Percentiles rank a stretch among this genome's conserved stretches.
Evolutionary conservation across 768 basidiomycete species (phyloP).

Genomic region (Pleurotus eryngii): DNA sequence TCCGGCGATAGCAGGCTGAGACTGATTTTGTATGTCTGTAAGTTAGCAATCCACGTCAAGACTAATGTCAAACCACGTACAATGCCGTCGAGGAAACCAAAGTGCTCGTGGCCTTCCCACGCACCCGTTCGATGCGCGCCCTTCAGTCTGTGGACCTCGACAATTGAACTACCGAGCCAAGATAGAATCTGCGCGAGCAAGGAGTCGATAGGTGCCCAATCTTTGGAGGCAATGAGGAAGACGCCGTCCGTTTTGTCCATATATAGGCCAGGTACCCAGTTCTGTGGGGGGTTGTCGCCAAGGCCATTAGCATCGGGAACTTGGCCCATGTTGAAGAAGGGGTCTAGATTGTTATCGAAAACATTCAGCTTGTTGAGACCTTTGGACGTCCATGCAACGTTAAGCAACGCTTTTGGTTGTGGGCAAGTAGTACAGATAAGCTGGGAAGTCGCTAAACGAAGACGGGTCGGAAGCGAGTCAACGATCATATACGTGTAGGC

Average conservation of each 20-base stretch:
- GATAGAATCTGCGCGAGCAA: slow-evolving; percentile 7
- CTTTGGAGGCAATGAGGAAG: slow-evolving; percentile 17
- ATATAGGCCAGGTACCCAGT: slow-evolving; percentile 13
- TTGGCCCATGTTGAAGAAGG: slow-evolving; percentile 12
- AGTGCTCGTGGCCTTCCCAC: slow-evolving; percentile 25
- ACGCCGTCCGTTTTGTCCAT: slow-evolving; percentile 17
- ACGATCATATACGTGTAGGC: not conserved
- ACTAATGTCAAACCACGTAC: not conserved
- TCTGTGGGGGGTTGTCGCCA: slow-evolving; percentile 10
- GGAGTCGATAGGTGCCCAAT: slow-evolving; percentile 7
- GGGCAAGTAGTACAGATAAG: slow-evolving; percentile 7
- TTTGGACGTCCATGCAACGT: slow-evolving; percentile 19
- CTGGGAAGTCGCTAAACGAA: slow-evolving; percentile 15
- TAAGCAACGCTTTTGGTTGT: slow-evolving; percentile 15
- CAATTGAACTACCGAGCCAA: slow-evolving; percentile 10
- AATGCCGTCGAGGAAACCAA: slow-evolving; percentile 21
- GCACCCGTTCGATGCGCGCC: slow-evolving; percentile 19
- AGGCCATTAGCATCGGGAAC: slow-evolving; percentile 4
- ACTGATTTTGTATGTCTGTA: not conserved
- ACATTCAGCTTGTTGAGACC: slow-evolving; percentile 14
- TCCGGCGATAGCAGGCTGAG: slow-evolving; percentile 12
- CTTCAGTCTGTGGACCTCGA: slow-evolving; percentile 12
- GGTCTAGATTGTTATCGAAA: slow-evolving; percentile 12
- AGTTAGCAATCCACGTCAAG: not conserved
- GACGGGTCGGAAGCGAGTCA: slow-evolving; percentile 3